Evolutionary conservation across 352 stramenopile genomes (phyloP).

Genomic region (Pythium utonaiense): DNA sequence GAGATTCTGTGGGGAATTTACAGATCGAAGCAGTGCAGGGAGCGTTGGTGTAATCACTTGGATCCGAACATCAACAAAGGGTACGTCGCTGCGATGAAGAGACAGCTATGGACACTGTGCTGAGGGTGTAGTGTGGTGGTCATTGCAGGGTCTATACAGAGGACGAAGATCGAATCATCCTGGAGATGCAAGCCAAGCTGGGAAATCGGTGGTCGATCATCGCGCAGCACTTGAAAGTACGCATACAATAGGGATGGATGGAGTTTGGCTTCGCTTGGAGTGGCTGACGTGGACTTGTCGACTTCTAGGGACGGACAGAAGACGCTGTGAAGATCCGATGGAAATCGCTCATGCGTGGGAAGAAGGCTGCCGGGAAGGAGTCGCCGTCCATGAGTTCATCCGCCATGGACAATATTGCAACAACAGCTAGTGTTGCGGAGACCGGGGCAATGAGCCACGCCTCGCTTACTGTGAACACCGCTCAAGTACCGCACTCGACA

Average conservation of each 20-base stretch:
- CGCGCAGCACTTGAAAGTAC: conserved; percentile 84
- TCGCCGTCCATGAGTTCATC: conserved; percentile 21
- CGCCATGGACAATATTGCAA: background rate
- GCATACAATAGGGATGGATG: background rate
- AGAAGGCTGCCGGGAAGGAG: conserved; percentile 65
- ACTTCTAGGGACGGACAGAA: conserved; percentile 79
- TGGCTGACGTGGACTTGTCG: background rate
- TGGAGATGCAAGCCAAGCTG: conserved; percentile 91
- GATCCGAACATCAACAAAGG: conserved; percentile 93
- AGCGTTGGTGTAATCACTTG: conserved; percentile 91
- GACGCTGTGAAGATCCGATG: conserved; percentile 93
- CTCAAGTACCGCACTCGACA: background rate
- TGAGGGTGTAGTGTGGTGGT: background rate
- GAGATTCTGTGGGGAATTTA: conserved; percentile 18
- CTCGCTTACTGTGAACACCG: background rate
- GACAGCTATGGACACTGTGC: background rate
- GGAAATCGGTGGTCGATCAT: conserved; percentile 93
- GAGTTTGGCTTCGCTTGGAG: too few species aligned
- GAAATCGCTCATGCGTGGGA: conserved; percentile 88
- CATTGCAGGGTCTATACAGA: conserved; percentile 71
- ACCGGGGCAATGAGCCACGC: background rate
- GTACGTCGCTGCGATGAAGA: conserved; percentile 28
- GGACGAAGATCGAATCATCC: conserved; percentile 91
- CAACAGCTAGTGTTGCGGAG: background rate
- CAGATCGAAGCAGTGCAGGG: conserved; percentile 91